Evolutionary conservation across 2,329 filamentous ascomycete genomes (phyloP).

Genomic region (Acrocalymma vagum): DNA sequence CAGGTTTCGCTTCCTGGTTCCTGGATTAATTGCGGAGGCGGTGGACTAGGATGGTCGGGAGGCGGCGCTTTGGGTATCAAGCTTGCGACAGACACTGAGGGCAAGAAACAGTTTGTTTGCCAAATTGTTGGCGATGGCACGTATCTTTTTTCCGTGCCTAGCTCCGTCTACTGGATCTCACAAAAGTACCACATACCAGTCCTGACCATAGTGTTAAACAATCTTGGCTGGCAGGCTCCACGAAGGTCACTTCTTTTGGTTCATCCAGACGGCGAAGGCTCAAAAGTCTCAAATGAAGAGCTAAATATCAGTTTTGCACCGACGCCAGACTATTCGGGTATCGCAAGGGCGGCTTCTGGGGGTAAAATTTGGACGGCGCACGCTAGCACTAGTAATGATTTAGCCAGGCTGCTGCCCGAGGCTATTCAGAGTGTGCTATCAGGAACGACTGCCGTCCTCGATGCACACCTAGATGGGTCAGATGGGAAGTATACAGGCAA

Average conservation of each 20-base stretch:
- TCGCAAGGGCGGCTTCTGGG: slow-evolving; percentile 71
- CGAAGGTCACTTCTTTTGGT: slow-evolving; percentile 68
- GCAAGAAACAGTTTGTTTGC: slow-evolving; percentile 49
- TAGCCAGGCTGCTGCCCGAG: slow-evolving; percentile 62
- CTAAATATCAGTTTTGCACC: slow-evolving; percentile 73
- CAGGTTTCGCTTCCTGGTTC: slow-evolving; percentile 72
- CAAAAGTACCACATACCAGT: slow-evolving; percentile 72
- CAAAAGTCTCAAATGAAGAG: slow-evolving; percentile 68
- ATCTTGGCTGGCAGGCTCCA: slow-evolving; percentile 76
- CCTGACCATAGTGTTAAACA: slow-evolving; percentile 73
- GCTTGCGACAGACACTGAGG: slow-evolving; percentile 67
- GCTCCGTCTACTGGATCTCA: slow-evolving; percentile 74
- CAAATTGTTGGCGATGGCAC: slow-evolving; percentile 72
- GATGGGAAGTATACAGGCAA: slow-evolving; percentile 61
- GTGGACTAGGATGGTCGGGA: slow-evolving; percentile 82
- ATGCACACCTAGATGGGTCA: slow-evolving; percentile 66
- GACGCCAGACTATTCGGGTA: slow-evolving; percentile 72
- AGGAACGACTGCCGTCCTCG: slow-evolving; percentile 69
- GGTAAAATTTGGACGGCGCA: slow-evolving; percentile 69
- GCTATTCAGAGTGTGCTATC: slow-evolving; percentile 66
- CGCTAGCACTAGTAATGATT: slow-evolving; percentile 64
- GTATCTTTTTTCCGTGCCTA: slow-evolving; percentile 71
- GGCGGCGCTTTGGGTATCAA: slow-evolving; percentile 80
- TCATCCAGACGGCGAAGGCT: slow-evolving; percentile 70
- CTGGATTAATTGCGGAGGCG: slow-evolving; percentile 84